Evolutionary conservation across 306 rosid genomes (phyloP), one percentile per base, ranked within the genome.

Genomic region (Carpinus fangiana): DNA sequence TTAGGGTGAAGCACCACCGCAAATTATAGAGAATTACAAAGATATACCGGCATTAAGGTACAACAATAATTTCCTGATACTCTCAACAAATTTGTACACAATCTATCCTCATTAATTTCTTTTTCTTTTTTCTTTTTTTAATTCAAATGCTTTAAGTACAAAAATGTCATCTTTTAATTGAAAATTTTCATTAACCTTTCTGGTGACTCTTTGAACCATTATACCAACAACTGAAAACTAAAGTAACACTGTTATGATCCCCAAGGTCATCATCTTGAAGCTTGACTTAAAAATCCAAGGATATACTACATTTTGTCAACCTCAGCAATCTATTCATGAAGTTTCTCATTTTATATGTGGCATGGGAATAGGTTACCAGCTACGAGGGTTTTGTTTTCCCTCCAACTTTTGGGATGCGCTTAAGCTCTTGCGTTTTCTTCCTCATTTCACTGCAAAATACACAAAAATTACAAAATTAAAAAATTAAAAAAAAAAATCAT

Each of bases 401-500:
- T 62, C 88, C 89, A 23, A 82, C 81, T 88, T 83, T 90, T 47
- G 90, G 77, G 80, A 91, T 91, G 77, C 97, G 96, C 76, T 83
- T 89, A 61, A 92, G 96, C 74, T 86, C 97, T 85, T 92, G 97
- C 74, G 85, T 88, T 76, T 89, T 83, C 47, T 77, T 77, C 78
- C 78, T 91, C 86, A 83, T 87, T 81, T 92, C 98, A 65, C 98
- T 95, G 88, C 70, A 87, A 83, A 61, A 70, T 80, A 75, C 70
- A 81, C 72, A 51, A 41, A 5, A 28, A n/a, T n/a, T 28, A 38
- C 79, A 76, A 36, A 38, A n/a, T n/a, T 76, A 76, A 52, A 41
- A 21, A 23, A 36, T 59, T 70, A 61, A n/a, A n/a, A 51, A 38
- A 41, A 83, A 78, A 47, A 73, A 78, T 73, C 48, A 55, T 16